Evolutionary conservation across 2,329 filamentous ascomycete genomes (phyloP), one percentile per base, ranked within the genome.

Genomic region (Fusarium mexicanum): DNA sequence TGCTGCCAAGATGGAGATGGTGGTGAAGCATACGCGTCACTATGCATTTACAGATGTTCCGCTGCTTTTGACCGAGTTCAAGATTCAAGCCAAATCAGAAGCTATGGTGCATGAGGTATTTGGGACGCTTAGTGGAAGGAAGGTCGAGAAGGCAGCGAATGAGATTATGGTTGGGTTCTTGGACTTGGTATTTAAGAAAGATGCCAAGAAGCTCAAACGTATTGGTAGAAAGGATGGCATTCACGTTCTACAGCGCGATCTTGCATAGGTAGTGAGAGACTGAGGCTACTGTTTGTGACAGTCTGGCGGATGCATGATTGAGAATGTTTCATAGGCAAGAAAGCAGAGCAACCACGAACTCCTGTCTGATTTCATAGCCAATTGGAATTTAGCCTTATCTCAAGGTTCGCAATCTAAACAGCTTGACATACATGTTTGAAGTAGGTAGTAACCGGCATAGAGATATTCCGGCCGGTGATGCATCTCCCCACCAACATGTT

Each of bases 1-100:
- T 4, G 55, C 48, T 2, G 6, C 67, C 5, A 74, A 74, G 46
- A 74, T 74, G 72, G 50, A 57, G 9, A 24, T 71, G 12, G 33
- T 40, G 6, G 22, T 74, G 0, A 40, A 40, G 1, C 31, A 60
- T 6, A 68, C 57, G 0, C 38, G 47, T 1, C 71, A 74, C 29
- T 60, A 68, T 22, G 35, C 48, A 1, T 69, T 74, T 8, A 74
- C 43, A 2, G 72, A 74, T 22, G 13, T 74, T 13, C 71, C 63
- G 3, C 22, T 74, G 6, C 51, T 74, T 2, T 9, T 74, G 24
- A 43, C 60, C 0, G 26, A 48, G 20, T 22, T 60, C 1, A 46
- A 60, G 8, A 9, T 74, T 5, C 50, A 35, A 0, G 9, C 55
- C 0, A 8, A 53, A 38, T 29, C 41, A 9, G 33, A 71, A 22